Evolutionary conservation across 345 rosid species (phyloP), one percentile per base, ranked within the genome.

Genomic region (Eutrema heterophyllum): DNA sequence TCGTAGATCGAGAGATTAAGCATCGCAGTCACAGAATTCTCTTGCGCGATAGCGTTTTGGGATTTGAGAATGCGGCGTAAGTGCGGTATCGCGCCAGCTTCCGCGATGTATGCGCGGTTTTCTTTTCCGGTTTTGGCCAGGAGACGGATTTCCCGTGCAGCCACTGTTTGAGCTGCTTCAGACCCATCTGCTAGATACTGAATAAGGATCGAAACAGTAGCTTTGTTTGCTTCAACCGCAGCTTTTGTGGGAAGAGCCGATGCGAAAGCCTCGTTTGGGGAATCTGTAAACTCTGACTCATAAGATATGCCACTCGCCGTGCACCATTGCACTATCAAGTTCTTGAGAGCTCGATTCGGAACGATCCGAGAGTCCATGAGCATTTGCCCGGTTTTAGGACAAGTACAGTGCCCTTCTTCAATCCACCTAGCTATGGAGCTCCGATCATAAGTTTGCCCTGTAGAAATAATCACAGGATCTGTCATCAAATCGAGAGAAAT

Each of bases 401-500:
- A 95, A 44, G 86, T 86, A 71, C 83, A 81, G 41, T 90, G 92
- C 55, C 98, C 99, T 82, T 88, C 96, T 65, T 95, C 98, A 68
- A 95, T 70, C 99, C 99, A 95, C 74, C 99, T 84, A 24, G 91
- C 67, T 53, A 95, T 92, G 0, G 96, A 86, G 70, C 84, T 82
- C 82, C 97, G 87, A 46, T 95, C 98, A 58, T 92, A 95, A 2
- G 97, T 95, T 68, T 95, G 99, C 15, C 98, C 96, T 0, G 96
- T 92, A 0, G 97, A 92, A 13, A 92, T 74, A 43, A 89, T 89
- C 72, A 90, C 97, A 0, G 99, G 99, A 84, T 95, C 98, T 21
- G 75, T 81, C 97, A 95, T 95, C 90, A 95, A 72, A 79, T 95
- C 99, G 73, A 87, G 66, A 0, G 96, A 87, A 59, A 92, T 90